phyloP scores from a whole-genome alignment of 2,329 filamentous ascomycete genomes.

The Fusarium brachygibbosum region DNA sequence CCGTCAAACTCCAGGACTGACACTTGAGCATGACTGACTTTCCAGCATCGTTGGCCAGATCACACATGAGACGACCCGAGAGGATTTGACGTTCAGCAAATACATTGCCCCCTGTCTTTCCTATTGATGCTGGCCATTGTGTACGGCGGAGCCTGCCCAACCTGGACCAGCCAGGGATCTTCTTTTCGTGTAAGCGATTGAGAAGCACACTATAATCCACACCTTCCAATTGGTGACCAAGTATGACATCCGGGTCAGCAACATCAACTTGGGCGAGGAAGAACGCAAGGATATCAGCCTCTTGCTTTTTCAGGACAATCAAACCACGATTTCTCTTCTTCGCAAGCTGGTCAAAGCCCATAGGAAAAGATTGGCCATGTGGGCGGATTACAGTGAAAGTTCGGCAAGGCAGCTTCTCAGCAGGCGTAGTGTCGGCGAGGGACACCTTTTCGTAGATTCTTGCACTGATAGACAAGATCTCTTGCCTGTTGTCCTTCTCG shows the following conservation, averaged over 20 bases:
- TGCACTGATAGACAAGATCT: slow-evolving; percentile 91
- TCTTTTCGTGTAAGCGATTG: slow-evolving; percentile 88
- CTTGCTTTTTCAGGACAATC: slow-evolving; percentile 85
- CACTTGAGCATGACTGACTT: slow-evolving; percentile 98
- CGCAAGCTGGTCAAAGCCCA: slow-evolving; percentile 85
- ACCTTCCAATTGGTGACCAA: slow-evolving; percentile 96
- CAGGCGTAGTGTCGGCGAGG: slow-evolving; percentile 86
- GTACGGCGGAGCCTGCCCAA: slow-evolving; percentile 87
- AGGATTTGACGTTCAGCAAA: slow-evolving; percentile 94
- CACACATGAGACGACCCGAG: slow-evolving; percentile 89
- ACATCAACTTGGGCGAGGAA: slow-evolving; percentile 91
- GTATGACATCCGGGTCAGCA: slow-evolving; percentile 91
- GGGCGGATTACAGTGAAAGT: slow-evolving; percentile 94
- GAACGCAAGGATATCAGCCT: slow-evolving; percentile 86
- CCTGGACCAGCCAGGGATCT: slow-evolving; percentile 93
- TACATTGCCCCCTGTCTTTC: slow-evolving; percentile 87
- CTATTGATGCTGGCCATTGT: slow-evolving; percentile 89
- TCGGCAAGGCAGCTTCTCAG: slow-evolving; percentile 88
- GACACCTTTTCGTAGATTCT: slow-evolving; percentile 93
- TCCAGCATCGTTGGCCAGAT: slow-evolving; percentile 95
- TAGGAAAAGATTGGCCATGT: slow-evolving; percentile 79
- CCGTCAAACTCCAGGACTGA: slow-evolving; percentile 96
- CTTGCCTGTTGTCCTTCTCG: slow-evolving; percentile 93
- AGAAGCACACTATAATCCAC: slow-evolving; percentile 94
- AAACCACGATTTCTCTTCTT: slow-evolving; percentile 79